A percentile compares a stretch with the other conserved stretches of the same genome.
Conservation (phyloP, 202 grass and related monocot genomes). For the Musa balbisiana region DNA sequence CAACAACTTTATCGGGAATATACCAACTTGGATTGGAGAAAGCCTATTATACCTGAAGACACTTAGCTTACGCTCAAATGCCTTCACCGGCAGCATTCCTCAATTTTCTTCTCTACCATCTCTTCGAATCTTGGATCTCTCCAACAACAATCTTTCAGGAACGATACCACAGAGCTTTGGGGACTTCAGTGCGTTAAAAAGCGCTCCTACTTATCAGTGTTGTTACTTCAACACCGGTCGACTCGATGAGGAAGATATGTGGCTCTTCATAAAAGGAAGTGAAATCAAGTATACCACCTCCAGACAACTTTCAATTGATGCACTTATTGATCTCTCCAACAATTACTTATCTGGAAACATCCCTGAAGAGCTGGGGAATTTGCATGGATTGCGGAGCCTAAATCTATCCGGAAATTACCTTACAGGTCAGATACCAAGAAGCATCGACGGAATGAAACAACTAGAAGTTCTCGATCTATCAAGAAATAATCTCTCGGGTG, state of each 20-base stretch:
- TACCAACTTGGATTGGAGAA: slow-evolving; percentile 27
- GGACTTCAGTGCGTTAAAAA: fast-evolving
- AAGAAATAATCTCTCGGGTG: slow-evolving; percentile 31
- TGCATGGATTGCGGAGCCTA: slow-evolving; percentile 14
- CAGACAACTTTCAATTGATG: background rate
- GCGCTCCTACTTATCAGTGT: no score
- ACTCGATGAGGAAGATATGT: no score
- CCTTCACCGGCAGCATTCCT: slow-evolving; percentile 24
- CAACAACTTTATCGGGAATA: slow-evolving; percentile 19
- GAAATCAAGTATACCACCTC: no score
- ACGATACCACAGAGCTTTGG: no score
- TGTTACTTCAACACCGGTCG: no score
- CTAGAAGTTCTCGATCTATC: slow-evolving; percentile 33
- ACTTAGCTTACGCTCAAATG: slow-evolving; percentile 21
- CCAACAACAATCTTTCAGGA: no score
- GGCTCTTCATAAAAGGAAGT: no score
- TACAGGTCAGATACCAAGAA: slow-evolving; percentile 13
- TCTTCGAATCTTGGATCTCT: background rate
- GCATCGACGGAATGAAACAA: slow-evolving; percentile 6
- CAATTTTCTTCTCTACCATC: background rate
- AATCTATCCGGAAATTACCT: slow-evolving; percentile 36
- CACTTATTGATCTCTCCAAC: background rate
- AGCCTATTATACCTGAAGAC: background rate
- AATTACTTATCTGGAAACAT: slow-evolving; percentile 30
- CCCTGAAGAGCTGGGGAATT: slow-evolving; percentile 16